Conservation (phyloP, 345 rosid genomes). For the Orychophragmus violaceus region DNA sequence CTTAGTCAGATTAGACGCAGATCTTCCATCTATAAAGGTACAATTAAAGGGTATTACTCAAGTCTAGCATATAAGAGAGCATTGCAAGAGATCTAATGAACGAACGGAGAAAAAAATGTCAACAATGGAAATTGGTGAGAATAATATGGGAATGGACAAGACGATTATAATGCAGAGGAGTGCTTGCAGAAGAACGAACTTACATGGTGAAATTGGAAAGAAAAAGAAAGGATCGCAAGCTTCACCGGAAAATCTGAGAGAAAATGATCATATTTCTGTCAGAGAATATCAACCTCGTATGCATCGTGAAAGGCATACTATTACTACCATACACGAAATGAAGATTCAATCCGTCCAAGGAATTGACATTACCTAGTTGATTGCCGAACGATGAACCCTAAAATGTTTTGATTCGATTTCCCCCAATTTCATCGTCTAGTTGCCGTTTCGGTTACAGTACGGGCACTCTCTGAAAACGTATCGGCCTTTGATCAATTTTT, state of each 20-base stretch:
- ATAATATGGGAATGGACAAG: neutral
- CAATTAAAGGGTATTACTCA: neutral
- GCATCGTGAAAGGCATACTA: neutral
- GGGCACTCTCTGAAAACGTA: neutral
- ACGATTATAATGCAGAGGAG: neutral
- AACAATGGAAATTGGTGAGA: neutral
- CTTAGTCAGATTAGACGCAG: neutral
- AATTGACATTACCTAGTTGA: constrained; percentile 6
- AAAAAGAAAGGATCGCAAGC: constrained; percentile 1
- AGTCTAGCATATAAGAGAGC: neutral
- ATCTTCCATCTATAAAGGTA: neutral
- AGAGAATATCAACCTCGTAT: neutral
- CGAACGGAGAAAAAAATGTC: neutral
- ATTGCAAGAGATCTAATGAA: neutral
- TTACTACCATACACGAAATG: neutral
- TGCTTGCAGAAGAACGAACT: constrained; percentile 6
- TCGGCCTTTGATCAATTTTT: neutral
- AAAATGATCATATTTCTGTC: neutral
- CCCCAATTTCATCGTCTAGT: neutral
- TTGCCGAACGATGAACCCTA: constrained; percentile 5
- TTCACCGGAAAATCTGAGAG: neutral
- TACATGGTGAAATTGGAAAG: constrained; percentile 18
- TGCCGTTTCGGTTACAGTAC: neutral
- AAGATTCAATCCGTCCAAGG: neutral
- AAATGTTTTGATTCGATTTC: constrained; percentile 13